Evolutionary conservation across 2,329 filamentous ascomycete genomes (phyloP), one percentile per base, ranked within the genome.

Genomic region (Exophiala dermatitidis): DNA sequence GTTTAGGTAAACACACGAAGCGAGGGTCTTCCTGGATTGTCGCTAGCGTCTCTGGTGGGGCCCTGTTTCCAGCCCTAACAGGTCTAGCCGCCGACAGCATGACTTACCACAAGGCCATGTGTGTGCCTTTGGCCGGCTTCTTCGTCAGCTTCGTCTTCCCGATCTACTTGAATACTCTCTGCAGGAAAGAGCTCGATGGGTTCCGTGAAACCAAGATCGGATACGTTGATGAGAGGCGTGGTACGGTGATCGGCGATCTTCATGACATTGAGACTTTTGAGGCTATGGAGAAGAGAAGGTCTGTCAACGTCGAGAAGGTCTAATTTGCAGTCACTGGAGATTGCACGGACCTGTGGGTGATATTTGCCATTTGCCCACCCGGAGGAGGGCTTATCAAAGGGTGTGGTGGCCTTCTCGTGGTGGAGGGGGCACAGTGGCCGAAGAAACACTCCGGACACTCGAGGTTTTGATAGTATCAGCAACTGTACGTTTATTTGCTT

Each of bases 1-100:
- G 85, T 1, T 75, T 90, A 1, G 87, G 88, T 4, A 79, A 82
- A 12, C 84, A 91, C 70, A 87, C 84, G 34, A 90, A 90, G 74
- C 79, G 85, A 56, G 87, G 86, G 1, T 83, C 82, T 2, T 85
- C 85, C 1, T 85, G 81, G 67, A 82, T 94, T 59, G 78, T 89
- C 1, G 84, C 75, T 3, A 85, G 84, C 60, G 85, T 90, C 0
- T 75, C 79, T 10, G 62, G 62, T 37, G 87, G 87, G 53, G 86
- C 87, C 2, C 77, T 80, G 32, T 84, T 90, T 5, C 87, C 87
- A 1, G 83, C 87, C 0, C 73, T 90, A 6, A 63, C 61, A 2
- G 61, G 61, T 37, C 55, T 63, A 12, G 57, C 58, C 3, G 61
- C 61, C 38, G 61, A 65, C 56, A 40, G 60, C 28, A 50, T 59